Conservation (phyloP, 768 basidiomycete species). For the Melanogaster broomeanus region DNA sequence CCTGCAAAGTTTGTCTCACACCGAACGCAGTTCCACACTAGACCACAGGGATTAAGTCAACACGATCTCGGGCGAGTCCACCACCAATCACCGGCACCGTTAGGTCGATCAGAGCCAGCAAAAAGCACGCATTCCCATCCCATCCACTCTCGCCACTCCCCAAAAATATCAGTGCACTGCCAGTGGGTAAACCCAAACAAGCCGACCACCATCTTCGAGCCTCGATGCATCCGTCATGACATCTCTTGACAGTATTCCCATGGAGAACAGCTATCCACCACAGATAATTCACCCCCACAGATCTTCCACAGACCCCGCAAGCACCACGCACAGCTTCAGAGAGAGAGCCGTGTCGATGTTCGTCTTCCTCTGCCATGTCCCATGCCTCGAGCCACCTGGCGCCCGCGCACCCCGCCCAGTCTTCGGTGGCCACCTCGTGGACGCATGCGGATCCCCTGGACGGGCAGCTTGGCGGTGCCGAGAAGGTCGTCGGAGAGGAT, state of each 20-base stretch:
- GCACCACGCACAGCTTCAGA: not conserved
- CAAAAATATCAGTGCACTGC: too few species aligned
- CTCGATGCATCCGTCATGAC: slow-evolving; percentile 29
- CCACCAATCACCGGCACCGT: too few species aligned
- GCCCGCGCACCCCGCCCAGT: slow-evolving; percentile 6
- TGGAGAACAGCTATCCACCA: slow-evolving; percentile 14
- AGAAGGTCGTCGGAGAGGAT: slow-evolving; percentile 5
- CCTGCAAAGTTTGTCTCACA: not conserved
- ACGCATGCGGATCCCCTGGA: slow-evolving; percentile 14
- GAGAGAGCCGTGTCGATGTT: not conserved
- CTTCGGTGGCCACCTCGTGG: slow-evolving; percentile 33
- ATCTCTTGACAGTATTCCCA: slow-evolving; percentile 22
- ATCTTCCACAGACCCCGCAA: slow-evolving; percentile 1
- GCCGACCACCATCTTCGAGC: not conserved
- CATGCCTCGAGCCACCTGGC: slow-evolving; percentile 13
- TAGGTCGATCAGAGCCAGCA: not conserved
- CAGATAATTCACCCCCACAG: not conserved
- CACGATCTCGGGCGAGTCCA: not conserved
- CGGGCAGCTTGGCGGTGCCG: not conserved
- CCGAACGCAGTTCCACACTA: not conserved
- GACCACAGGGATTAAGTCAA: not conserved
- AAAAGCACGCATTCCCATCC: not conserved
- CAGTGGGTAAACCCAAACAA: not conserved
- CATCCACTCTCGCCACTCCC: too few species aligned
- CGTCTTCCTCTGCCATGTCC: slow-evolving; percentile 12